Evolutionary conservation across 2,329 filamentous ascomycete genomes (phyloP).

Genomic region (Nakataea oryzae): DNA sequence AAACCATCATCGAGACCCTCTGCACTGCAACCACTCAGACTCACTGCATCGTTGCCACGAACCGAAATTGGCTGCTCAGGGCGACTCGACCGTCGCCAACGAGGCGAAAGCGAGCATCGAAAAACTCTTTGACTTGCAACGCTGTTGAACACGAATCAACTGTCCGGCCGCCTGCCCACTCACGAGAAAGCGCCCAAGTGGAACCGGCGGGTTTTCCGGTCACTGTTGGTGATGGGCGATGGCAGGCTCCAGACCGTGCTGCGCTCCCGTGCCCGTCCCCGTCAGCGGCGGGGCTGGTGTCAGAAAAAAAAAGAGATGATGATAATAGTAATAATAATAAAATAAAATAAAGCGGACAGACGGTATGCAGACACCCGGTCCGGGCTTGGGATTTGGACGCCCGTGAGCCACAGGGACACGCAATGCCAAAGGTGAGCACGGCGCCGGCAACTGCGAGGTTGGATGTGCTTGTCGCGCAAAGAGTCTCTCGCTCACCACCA

Average conservation of each 20-base stretch:
- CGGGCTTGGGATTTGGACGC: not conserved
- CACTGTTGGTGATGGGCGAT: not conserved
- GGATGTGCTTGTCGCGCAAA: not conserved
- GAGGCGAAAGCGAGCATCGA: not conserved
- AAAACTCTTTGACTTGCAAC: not conserved
- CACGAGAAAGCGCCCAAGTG: not conserved
- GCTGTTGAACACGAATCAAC: not conserved
- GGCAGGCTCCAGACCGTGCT: too few species aligned
- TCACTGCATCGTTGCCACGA: not conserved
- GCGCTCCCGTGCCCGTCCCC: not conserved
- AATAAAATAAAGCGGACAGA: not conserved
- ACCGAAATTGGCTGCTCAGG: not conserved
- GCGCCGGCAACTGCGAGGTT: too few species aligned
- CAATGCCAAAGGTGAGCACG: too few species aligned
- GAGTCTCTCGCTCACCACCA: not conserved
- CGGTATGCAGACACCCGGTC: not conserved
- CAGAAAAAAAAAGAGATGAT: too few species aligned
- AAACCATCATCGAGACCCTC: not conserved
- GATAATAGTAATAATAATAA: too few species aligned
- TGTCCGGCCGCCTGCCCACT: not conserved
- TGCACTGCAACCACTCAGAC: not conserved
- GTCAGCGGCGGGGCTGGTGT: too few species aligned
- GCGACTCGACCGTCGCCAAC: not conserved
- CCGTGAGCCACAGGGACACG: too few species aligned
- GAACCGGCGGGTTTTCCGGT: too few species aligned